phyloP scores from a whole-genome alignment of 208 protist genomes.

The Crithidia brevicula region DNA sequence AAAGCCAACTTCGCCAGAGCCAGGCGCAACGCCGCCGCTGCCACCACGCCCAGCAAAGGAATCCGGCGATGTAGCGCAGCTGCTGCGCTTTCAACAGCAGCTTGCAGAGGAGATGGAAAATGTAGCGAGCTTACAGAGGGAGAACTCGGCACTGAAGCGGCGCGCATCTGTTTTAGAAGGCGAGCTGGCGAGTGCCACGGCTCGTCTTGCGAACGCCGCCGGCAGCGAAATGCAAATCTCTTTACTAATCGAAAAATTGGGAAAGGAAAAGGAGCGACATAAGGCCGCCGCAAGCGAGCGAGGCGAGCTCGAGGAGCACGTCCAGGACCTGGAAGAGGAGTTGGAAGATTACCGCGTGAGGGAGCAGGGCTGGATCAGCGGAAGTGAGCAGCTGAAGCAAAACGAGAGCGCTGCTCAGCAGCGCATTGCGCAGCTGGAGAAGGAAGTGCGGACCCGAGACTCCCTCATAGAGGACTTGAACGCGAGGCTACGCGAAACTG shows the following conservation, averaged over 20 bases:
- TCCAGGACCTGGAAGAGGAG: constrained; percentile 47
- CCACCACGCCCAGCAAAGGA: neutral
- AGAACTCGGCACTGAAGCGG: constrained; percentile 34
- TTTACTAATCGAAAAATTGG: constrained; percentile 59
- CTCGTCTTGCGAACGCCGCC: constrained; percentile 15
- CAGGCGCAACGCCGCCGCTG: neutral
- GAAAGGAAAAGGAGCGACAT: constrained; percentile 55
- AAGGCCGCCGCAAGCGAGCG: constrained; percentile 36
- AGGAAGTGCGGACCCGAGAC: constrained; percentile 24
- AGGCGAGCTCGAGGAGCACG: constrained; percentile 36
- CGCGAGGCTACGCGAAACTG: constrained; percentile 30
- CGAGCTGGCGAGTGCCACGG: constrained; percentile 31
- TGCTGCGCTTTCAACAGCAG: constrained; percentile 71
- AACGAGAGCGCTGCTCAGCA: constrained; percentile 34
- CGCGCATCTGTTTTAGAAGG: constrained; percentile 31
- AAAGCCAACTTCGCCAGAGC: neutral
- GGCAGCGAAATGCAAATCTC: constrained; percentile 44
- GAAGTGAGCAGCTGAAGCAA: constrained; percentile 21
- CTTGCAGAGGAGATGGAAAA: constrained; percentile 72
- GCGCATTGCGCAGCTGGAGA: constrained; percentile 44
- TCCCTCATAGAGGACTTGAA: constrained; percentile 32
- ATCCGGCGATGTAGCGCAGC: constrained; percentile 29
- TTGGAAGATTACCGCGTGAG: constrained; percentile 46
- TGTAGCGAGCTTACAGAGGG: constrained; percentile 29
- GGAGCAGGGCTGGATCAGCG: constrained; percentile 35